Base-by-base conservation (phyloP, 352 stramenopile species). In the Globisporangium orthogonon region DNA sequence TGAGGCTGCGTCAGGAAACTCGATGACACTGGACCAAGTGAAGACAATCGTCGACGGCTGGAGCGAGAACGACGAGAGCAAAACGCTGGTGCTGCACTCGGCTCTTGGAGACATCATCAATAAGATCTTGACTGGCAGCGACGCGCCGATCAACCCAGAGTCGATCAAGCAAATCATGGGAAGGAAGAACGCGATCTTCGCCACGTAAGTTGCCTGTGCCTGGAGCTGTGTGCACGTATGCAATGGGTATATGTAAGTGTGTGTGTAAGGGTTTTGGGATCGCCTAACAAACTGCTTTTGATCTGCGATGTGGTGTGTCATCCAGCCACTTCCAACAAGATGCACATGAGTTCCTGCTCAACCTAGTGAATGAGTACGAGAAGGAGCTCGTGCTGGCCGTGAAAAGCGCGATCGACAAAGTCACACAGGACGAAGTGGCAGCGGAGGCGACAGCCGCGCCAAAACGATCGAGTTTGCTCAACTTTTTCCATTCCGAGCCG, bases 261-360 rank as follows among this genome's bases (percentile, higher is more conserved):
- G 7, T 14, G 39, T 49, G 49, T 23, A 11, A 48, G 4, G 54
- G 13, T 56, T 13, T 43, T 17, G 11, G 17, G 37, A 10, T 30
- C 2, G 46, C 11, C 3, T 50, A 7, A 15, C 13, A 29, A 13
- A 48, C 37, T 28, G 2, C 11, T 47, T 33, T 33, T 6, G 23
- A 23, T 40, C 29, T 60, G 4, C 10, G 1, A 61, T 18, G 41
- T 10, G 28, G 39, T 58, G 2, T 60, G 54, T 1, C 35, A 4
- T 62, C 33, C 58, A 93, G 85, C 7, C 79, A 90, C 58, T 76
- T 83, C 49, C 86, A 95, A 56, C 86, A 95, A 67, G 86, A 95
- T 47, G 86, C 86, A 2, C 86, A 95, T 54, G 86, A 95, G 54
- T 95, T 95, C 59, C 61, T 95, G 52, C 69, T 94, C 17, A 87